Evolutionary conservation across 192 early-diverging fungal genomes (phyloP), one percentile per base, ranked within the genome.

Genomic region (Coemansia sp.): DNA sequence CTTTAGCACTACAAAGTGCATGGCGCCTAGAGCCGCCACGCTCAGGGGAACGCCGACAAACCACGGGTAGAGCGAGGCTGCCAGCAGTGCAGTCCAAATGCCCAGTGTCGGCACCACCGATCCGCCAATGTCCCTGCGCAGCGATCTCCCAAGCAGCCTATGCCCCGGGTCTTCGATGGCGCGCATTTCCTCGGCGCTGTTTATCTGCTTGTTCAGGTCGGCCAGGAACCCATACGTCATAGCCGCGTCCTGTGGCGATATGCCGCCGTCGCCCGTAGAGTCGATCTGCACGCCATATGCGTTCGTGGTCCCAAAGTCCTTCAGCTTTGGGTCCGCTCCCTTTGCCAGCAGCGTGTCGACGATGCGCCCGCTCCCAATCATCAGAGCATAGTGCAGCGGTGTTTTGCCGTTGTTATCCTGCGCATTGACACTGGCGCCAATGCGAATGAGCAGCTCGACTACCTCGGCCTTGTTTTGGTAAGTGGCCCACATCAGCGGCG

Each of bases 401-500:
- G 94, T 92, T 63, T 91, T 90, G 62, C 89, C 87, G 20, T 85
- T 85, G 36, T 81, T 73, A 72, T 97, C 95, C 37, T 70, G 77
- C 18, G 86, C 75, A 34, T 91, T 84, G 14, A 95, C 64, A 4
- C 72, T 83, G 4, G 95, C 93, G 14, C 88, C 90, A 28, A 87
- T 72, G 25, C 82, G 78, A 25, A 97, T 59, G 28, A 97, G 76
- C 34, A 91, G 77, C 52, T 89, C 85, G 9, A 93, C 82, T 28
- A 87, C 85, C 23, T 86, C 63, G 33, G 87, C 84, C 72, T 93
- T 91, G 2, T 90, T 90, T 72, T 94, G 91, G 70, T 96, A 98
- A 0, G 91, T 89, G 1, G 92, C 88, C 97, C 97, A 99, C 93
- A 97, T 96, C 25, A 99, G 81, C 47, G 92, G 84, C 12, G 97